These are phyloP conservation scores for Pseudopyrenochaeta lycopersici DNA, from an alignment of 2,329 filamentous ascomycete species.

Conservation along the genomic window DNA sequence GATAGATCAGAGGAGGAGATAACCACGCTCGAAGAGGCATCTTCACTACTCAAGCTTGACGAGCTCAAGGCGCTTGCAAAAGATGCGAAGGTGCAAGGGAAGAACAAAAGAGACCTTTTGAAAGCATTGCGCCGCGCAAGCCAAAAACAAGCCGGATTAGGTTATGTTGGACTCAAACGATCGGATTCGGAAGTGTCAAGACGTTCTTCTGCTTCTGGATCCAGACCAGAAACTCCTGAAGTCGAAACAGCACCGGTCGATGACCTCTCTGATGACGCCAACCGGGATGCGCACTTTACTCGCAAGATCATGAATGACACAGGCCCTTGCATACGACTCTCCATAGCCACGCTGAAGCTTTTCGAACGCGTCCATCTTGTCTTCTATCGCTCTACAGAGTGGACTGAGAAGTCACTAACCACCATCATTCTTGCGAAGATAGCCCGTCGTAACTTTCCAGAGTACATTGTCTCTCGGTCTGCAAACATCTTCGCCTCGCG, in stretches of 20 bases:
- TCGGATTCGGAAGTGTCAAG: conserved; percentile 68
- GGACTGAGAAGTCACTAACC: conserved; percentile 96
- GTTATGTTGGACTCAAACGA: conserved; percentile 72
- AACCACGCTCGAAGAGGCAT: conserved; percentile 81
- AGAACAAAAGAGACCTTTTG: conserved; percentile 84
- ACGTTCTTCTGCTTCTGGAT: conserved; percentile 54
- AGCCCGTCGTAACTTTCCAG: conserved; percentile 83
- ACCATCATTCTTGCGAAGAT: conserved; percentile 95
- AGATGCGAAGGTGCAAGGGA: conserved; percentile 85
- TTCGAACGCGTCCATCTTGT: conserved; percentile 96
- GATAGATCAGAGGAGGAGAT: conserved; percentile 79
- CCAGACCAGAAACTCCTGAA: conserved; percentile 39
- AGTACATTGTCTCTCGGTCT: conserved; percentile 89
- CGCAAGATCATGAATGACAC: conserved; percentile 79
- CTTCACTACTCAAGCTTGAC: conserved; percentile 81
- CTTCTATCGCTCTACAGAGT: conserved; percentile 94
- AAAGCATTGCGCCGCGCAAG: conserved; percentile 77
- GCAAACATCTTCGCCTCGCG: conserved; percentile 87
- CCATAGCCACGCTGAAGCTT: conserved; percentile 74
- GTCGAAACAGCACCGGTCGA: conserved; percentile 42
- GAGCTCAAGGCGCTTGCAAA: conserved; percentile 87
- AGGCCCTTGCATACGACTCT: conserved; percentile 85
- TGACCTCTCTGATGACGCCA: conserved; percentile 58
- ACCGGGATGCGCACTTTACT: conserved; percentile 77
- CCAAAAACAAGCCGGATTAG: conserved; percentile 77